Base-by-base conservation (phyloP, 2,329 filamentous ascomycete genomes). In the Scopulariopsis brevicaulis region DNA sequence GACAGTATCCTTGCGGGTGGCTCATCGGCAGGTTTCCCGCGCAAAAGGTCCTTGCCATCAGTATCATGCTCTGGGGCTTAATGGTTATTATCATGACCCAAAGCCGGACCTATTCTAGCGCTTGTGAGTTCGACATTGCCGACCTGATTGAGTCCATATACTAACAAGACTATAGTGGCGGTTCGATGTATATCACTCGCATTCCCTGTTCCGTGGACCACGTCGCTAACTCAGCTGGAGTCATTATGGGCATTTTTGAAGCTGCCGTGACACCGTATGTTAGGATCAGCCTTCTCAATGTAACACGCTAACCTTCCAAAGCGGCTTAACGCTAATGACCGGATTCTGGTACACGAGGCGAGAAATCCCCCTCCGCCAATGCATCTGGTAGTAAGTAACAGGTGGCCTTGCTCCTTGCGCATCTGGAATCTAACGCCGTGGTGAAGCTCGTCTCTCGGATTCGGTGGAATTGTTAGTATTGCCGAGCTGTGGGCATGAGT, bases 1-100 rank as follows among this genome's bases (percentile, higher is more conserved):
- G 70, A 1, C 71, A 72, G 54, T 73, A 73, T 58, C 71, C 71
- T n/a, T 72, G 70, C 53, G 70, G 70, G 4, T 71, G 68, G 70
- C 62, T 73, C 0, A 70, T 73, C 48, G 70, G 70, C 18, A 63
- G 70, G 34, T 72, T 63, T 53, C 68, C 68, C 1, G 70, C 71
- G 1, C 70, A 73, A 60, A 67, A 63, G 56, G 65, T 73, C 20
- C 60, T 73, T 28, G 65, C 63, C 0, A 62, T 69, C 32, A 67
- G 64, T 34, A 66, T 66, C 50, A 55, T 71, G 3, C 54, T 66
- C 0, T 46, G 40, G 40, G 40, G 40, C 15, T 14, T 46, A 2
- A 46, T 46, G 40, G 40, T 46, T n/a, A 46, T 46, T 7, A n/a
- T 46, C 15, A 46, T 46, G 40, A 46, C 40, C 40, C 40, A 46